Evolutionary conservation across 345 rosid genomes (phyloP).

Genomic region (Salix exigua): DNA sequence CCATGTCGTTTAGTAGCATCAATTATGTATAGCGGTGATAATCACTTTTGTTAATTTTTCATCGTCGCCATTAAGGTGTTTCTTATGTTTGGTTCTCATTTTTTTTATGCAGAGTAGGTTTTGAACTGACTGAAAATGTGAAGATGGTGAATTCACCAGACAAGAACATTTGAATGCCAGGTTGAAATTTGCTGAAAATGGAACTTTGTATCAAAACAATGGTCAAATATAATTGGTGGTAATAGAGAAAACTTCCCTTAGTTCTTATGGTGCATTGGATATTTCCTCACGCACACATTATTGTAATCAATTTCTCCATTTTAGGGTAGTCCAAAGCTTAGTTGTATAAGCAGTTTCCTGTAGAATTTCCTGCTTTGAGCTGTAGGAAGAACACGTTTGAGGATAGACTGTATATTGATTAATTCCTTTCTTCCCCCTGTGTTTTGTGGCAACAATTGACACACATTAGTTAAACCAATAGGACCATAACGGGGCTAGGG

Average conservation of each 20-base stretch:
- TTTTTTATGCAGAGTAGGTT: conserved; percentile 37
- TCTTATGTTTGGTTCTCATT: background rate
- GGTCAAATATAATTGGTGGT: conserved; percentile 27
- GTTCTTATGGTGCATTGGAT: conserved; percentile 27
- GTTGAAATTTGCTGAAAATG: conserved; percentile 22
- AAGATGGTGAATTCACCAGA: conserved; percentile 36
- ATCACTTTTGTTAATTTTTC: background rate
- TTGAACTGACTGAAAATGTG: conserved; percentile 33
- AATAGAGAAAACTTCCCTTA: conserved; percentile 16
- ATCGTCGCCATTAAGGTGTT: background rate
- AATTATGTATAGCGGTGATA: no score
- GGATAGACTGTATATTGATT: conserved; percentile 11
- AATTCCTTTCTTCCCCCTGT: background rate
- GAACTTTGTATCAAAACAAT: conserved; percentile 43
- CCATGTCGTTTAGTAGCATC: background rate
- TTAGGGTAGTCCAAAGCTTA: conserved; percentile 18
- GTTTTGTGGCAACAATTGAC: conserved; percentile 9
- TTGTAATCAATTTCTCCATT: conserved; percentile 14
- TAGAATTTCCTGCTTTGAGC: conserved; percentile 13
- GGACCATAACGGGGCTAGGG: conserved; percentile 1
- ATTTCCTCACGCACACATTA: conserved; percentile 24
- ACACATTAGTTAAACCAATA: background rate
- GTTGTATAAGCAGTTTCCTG: conserved; percentile 14
- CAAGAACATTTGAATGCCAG: conserved; percentile 27
- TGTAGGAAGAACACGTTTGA: conserved; percentile 20